Base-by-base conservation (phyloP, 2,329 filamentous ascomycete species). In the Neurospora sp. region DNA sequence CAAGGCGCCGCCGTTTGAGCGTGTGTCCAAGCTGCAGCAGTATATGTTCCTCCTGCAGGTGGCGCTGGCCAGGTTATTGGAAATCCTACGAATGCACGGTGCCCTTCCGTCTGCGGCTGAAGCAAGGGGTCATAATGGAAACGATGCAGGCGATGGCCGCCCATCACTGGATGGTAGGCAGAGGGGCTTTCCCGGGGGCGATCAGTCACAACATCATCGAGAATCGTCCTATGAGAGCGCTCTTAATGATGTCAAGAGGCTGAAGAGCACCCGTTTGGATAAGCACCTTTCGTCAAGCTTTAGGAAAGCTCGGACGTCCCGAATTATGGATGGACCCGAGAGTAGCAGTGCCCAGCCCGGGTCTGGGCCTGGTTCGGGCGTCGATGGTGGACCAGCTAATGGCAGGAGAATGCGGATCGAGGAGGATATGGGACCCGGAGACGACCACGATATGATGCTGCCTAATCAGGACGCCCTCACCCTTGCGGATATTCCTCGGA, bases 1-100 rank as follows among this genome's bases (percentile, higher is more conserved):
- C 12, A 78, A 79, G 11, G 78, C 79, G 17, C 77, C 81, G n/a
- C 76, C 82, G 0, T 92, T 97, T 76, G 86, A 90, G 71, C 87
- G 89, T 72, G 88, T 97, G 43, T 92, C 92, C 19, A 93, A 96
- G 79, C 83, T 99, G 69, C 91, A 96, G 77, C 95, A 99, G 82
- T 99, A 97, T 78, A 90, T 97, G 6, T 97, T 97, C 80, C 83
- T 99, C 23, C 85, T 99, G 52, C 89, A 92, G 76, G 96, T 99
- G 28, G 96, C 96, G 19, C 87, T 99, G 74, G 96, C 96, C 33
- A 87, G 96, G 70, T 85, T 99, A 33, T 84, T 99, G 72, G 92
- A 95, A 65, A 97, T 96, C 38, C 85, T 99, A 40, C 89, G 93
- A 73, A 92, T 86, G 74, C 96, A 89, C 74, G 94, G 94, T 70